Base-by-base conservation (phyloP, 306 rosid species). In the Gillenia trifoliata region DNA sequence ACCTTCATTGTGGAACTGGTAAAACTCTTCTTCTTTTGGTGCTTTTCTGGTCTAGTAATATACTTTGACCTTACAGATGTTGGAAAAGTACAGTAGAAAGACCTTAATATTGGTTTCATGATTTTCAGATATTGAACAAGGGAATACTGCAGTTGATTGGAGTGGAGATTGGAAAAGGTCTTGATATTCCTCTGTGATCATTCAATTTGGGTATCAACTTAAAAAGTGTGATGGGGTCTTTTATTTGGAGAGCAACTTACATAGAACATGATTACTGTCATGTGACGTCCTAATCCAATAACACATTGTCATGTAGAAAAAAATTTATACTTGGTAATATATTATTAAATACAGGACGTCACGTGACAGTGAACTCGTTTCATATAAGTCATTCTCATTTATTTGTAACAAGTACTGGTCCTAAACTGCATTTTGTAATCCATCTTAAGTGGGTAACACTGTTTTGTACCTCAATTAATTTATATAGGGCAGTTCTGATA, bases 141-240 rank as follows among this genome's bases (percentile, higher is more conserved):
- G 97, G 97, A 73, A 90, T 92, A 84, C 90, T 92, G 40, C 92
- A 95, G 68, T 73, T 95, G 78, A 85, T 92, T 73, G 99, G 99
- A 41, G 83, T 95, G 72, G 99, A 95, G 19, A 66, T 92, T 80
- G 99, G 99, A 19, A 95, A 92, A 84, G 97, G 99, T 66, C 91
- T 92, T n/a, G 68, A 95, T 79, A 38, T 90, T 87, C 99, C 99
- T 73, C 86, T 92, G 50, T 90, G 81, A 92, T 31, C 71, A 63
- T 25, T 65, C 34, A 66, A 56, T 28, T 50, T 50, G 73, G 19
- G 40, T 19, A 38, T n/a, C 6, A 0, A 54, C 11, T 6, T n/a
- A 7, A 5, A 7, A 20, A 25, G 75, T 45, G 20, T 11, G 29
- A n/a, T 47, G 11, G 2, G 64, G 16, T 31, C n/a, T 13, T 30